Base-by-base conservation (phyloP, 139 green algal species). In the Yamagishiella unicocca region DNA sequence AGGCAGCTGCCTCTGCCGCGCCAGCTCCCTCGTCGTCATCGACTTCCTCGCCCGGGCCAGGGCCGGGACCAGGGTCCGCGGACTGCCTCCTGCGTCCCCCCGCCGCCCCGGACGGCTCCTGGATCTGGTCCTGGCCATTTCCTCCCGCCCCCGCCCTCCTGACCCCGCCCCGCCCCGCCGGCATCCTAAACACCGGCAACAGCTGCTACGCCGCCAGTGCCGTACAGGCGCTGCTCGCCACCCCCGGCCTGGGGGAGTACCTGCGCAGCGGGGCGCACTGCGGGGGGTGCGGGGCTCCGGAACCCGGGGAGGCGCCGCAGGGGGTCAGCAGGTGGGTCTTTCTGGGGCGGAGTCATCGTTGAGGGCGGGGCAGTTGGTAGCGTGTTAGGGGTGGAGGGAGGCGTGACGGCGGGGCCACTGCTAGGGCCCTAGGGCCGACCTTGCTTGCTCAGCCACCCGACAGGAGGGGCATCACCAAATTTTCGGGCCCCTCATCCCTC, bases 141-240 rank as follows among this genome's bases (percentile, higher is more conserved):
- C 45, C 70, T 25, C 27, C 58, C 45, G 17, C 29, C 42, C 53
- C 35, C 4, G 6, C n/a, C 31, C 73, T 84, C 24, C 58, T 85
- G 21, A 75, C 61, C 0, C 79, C 79, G 55, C 38, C 40, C 0
- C 61, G 38, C 1, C 85, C 85, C 37, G 66, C 62, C 33, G 89
- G 89, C 46, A 83, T 92, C 40, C 29, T 37, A 17, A 92, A 92
- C 84, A 85, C 58, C 17, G 89, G 89, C 82, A 92, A 92, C 78
- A 89, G 75, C 14, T 92, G 89, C 76, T 92, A 88, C 86, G 84
- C 77, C 27, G 89, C 89, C 50, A 37, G 54, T 2, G 76, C 89
- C 27, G 31, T 92, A 40, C 89, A 92, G 79, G 73, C 50, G 27
- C 85, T 89, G 12, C 62, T 89, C 50, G 45, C 71, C 66, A 85